These are phyloP conservation scores for Penicillium longicatenatum DNA, from an alignment of 495 filamentous ascomycete species.

Conservation along the genomic window DNA sequence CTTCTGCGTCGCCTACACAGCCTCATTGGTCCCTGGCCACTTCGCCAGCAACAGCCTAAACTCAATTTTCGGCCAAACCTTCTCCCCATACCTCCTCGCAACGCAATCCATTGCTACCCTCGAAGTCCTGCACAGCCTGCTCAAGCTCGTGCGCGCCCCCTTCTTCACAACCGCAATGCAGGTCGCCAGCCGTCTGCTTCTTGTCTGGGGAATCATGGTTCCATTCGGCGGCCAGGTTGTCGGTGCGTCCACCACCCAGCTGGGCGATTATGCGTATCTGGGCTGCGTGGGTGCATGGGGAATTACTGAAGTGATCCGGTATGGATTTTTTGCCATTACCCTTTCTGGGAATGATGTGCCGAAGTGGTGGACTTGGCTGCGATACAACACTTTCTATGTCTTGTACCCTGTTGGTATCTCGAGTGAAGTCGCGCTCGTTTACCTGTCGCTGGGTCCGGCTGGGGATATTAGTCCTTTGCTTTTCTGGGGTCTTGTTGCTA, in stretches of 20 bases:
- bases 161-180: conserved; percentile 86
- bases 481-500: conserved; percentile 58
- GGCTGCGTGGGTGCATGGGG: conserved; percentile 73
- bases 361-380: conserved; percentile 71
- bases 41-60: conserved; percentile 42
- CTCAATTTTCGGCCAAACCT: conserved; percentile 54
- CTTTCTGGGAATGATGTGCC: conserved; percentile 63
- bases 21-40: conserved; percentile 43
- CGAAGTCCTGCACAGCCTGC: conserved; percentile 75
- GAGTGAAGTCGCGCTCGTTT: conserved; percentile 81
- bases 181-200: conserved; percentile 76
- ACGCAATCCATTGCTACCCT: conserved; percentile 82
- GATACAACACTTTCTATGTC: conserved; percentile 91
- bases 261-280: conserved; percentile 46
- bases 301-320: conserved; percentile 84
- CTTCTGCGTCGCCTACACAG: conserved; percentile 62
- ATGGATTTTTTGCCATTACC: conserved; percentile 80
- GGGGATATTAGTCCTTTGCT: conserved; percentile 46
- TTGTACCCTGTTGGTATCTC: conserved; percentile 90
- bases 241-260: conserved; percentile 26
- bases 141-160: conserved; percentile 81
- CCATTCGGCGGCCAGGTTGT: conserved; percentile 51
- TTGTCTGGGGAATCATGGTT: conserved; percentile 78
- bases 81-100: conserved; percentile 67
- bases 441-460: conserved; percentile 62